Evolutionary conservation across 1,284 basidiomycete genomes (phyloP).

Genomic region (Lentinula novae-zelandiae): DNA sequence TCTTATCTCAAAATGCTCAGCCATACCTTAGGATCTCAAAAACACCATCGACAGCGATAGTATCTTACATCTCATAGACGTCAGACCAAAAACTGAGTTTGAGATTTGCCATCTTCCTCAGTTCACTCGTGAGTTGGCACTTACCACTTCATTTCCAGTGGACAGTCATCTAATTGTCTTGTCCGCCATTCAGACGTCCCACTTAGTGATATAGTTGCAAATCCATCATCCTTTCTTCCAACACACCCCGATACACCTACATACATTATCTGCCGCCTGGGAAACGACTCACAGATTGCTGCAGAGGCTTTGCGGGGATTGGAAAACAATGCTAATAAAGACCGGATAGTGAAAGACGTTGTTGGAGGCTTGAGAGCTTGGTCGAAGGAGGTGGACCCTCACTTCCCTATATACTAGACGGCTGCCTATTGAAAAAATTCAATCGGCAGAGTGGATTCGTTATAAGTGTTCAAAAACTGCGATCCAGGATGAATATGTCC

Average conservation of each 20-base stretch:
- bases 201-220: constrained; percentile 53
- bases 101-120: constrained; percentile 80
- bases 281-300: constrained; percentile 92
- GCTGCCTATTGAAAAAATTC: not conserved
- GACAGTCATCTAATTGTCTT: not conserved
- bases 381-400: constrained; percentile 65
- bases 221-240: constrained; percentile 44
- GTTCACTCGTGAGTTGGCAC: constrained; percentile 63
- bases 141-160: not conserved
- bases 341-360: constrained; percentile 61
- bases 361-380: constrained; percentile 79
- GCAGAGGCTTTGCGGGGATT: constrained; percentile 57
- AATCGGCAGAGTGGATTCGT: not conserved
- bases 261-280: constrained; percentile 80
- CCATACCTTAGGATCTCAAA: constrained; percentile 37
- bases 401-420: constrained; percentile 76
- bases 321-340: constrained; percentile 18
- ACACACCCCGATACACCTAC: constrained; percentile 27
- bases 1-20: constrained; percentile 13
- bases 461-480: not conserved
- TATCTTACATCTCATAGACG: constrained; percentile 67
- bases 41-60: constrained; percentile 29
- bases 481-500: not conserved
- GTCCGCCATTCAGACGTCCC: constrained; percentile 55
- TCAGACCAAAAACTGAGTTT: constrained; percentile 80